phyloP scores from a whole-genome alignment of 495 filamentous ascomycete species.

The Achaetomiella virescens region DNA sequence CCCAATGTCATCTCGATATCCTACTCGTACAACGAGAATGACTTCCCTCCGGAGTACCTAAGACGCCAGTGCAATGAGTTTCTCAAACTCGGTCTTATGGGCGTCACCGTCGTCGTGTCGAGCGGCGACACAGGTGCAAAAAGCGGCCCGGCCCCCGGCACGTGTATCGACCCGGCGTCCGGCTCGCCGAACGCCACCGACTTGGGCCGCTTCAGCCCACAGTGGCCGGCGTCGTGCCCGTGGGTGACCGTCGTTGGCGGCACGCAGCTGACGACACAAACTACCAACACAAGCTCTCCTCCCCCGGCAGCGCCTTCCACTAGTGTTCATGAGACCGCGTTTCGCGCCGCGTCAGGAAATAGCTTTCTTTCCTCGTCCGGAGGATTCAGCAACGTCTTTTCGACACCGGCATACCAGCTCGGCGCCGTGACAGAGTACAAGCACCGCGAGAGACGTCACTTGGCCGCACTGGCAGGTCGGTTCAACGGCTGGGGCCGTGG shows the following conservation, averaged over 20 bases:
- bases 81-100: conserved; percentile 59
- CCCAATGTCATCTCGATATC: conserved; percentile 32
- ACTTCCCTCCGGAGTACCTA: conserved; percentile 21
- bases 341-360: too few relatives aligned
- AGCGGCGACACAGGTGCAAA: conserved; percentile 54
- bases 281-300: too few relatives aligned
- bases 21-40: conserved; percentile 27
- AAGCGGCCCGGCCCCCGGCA: conserved; percentile 19
- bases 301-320: too few relatives aligned
- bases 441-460: background rate
- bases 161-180: conserved; percentile 6
- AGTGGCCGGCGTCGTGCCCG: conserved; percentile 22
- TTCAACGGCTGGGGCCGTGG: conserved; percentile 24
- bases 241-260: conserved; percentile 27
- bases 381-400: conserved; percentile 62
- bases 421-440: conserved; percentile 43
- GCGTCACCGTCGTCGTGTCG: conserved; percentile 51
- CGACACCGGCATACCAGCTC: conserved; percentile 51
- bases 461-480: background rate
- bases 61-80: conserved; percentile 31
- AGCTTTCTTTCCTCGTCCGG: conserved; percentile 47
- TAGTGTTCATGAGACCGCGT: background rate
- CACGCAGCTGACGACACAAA: conserved; percentile 3
- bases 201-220: conserved; percentile 18
- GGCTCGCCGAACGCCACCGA: conserved; percentile 3